Percentiles rank a stretch among this genome's conserved stretches.
phyloP scores from a whole-genome alignment of 2,329 filamentous ascomycete genomes.

The Talaromyces marneffei region DNA sequence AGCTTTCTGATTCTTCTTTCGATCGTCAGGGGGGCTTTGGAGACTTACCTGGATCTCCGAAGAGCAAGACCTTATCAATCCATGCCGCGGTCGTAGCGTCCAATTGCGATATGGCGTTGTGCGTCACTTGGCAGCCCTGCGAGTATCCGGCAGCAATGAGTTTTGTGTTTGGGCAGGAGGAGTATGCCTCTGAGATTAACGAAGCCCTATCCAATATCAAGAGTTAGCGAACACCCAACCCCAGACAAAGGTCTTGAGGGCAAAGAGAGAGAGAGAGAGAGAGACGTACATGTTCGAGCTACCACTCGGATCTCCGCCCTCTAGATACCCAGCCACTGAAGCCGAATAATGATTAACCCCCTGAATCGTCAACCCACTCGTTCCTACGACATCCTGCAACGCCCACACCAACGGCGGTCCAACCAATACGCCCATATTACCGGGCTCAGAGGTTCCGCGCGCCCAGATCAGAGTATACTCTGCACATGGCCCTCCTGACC shows the following conservation, averaged over 20 bases:
- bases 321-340: constrained; percentile 18
- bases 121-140: constrained; percentile 19
- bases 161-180: constrained; percentile 19
- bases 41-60: constrained; percentile 17
- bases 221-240: no score
- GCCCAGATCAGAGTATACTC: constrained; percentile 19
- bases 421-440: constrained; percentile 17
- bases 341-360: constrained; percentile 20
- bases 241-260: no score
- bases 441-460: constrained; percentile 19
- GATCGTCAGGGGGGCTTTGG: neutral
- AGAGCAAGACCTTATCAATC: constrained; percentile 19
- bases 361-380: constrained; percentile 16
- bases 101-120: constrained; percentile 16
- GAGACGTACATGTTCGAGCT: constrained; percentile 15
- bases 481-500: constrained; percentile 8
- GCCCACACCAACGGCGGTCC: constrained; percentile 20
- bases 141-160: constrained; percentile 19
- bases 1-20: neutral
- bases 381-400: constrained; percentile 13
- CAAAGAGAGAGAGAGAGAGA: no score
- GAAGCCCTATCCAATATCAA: constrained; percentile 14
- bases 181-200: constrained; percentile 15
- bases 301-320: constrained; percentile 17
- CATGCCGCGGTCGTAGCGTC: constrained; percentile 15